Conservation (phyloP, 2,329 filamentous ascomycete species). For the Colletotrichum lupini region DNA sequence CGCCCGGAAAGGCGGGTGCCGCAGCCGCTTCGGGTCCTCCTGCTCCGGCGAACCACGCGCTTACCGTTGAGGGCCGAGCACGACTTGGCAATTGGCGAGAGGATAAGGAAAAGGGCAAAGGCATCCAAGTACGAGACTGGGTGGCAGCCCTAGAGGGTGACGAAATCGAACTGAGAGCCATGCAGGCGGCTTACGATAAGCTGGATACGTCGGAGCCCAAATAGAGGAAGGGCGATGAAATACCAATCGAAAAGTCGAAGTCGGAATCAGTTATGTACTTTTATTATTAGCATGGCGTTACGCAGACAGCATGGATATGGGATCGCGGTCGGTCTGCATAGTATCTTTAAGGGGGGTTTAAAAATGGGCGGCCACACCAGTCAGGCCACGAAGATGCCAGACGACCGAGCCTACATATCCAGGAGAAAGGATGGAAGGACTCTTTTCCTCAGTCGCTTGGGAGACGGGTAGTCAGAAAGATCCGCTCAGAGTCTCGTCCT, state of each 20-base stretch:
- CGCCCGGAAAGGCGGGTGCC: constrained; percentile 46
- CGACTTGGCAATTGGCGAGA: constrained; percentile 82
- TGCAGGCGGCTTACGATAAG: constrained; percentile 68
- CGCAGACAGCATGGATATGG: constrained; percentile 30
- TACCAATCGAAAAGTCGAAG: neutral
- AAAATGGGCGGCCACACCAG: neutral
- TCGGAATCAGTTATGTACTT: constrained; percentile 38
- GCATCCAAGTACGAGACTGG: constrained; percentile 88
- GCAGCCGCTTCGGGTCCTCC: constrained; percentile 46
- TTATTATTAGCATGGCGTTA: constrained; percentile 50
- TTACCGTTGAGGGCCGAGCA: constrained; percentile 69
- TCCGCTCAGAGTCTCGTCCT: neutral
- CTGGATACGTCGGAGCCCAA: constrained; percentile 62
- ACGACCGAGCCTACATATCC: neutral
- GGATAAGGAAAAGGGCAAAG: constrained; percentile 78
- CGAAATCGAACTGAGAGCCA: constrained; percentile 71
- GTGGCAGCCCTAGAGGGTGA: constrained; percentile 83
- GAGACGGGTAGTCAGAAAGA: neutral
- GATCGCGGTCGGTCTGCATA: constrained; percentile 11
- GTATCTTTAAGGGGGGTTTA: neutral
- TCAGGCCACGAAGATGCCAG: constrained; percentile 8
- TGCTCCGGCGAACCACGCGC: constrained; percentile 46
- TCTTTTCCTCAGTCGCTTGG: constrained; percentile 1
- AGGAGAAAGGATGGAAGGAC: neutral
- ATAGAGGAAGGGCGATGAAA: constrained; percentile 37